A percentile compares a stretch with the other conserved stretches of the same genome.
These are phyloP conservation scores for Dioszegia hungarica DNA, from an alignment of 768 basidiomycete species.

Conservation along the genomic window DNA sequence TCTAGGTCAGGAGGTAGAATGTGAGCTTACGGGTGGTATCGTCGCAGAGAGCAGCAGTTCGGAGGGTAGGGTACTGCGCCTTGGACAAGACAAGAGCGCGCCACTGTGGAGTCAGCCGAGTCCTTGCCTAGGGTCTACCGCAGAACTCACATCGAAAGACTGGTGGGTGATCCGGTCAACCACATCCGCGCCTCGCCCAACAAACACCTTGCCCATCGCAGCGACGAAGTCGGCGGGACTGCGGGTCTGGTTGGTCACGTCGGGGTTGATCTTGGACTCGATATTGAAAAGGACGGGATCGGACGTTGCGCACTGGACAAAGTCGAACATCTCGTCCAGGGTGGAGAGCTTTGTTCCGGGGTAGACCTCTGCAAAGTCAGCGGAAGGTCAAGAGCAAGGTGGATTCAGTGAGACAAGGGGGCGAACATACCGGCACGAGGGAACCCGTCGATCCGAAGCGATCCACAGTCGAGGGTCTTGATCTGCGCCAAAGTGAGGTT, in stretches of 20 bases:
- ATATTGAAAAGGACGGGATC: conserved; percentile 68
- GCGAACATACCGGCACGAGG: conserved; percentile 30
- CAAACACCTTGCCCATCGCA: conserved; percentile 15
- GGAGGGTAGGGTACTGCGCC: conserved; percentile 58
- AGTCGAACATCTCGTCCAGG: conserved; percentile 67
- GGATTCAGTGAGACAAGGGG: too few species aligned
- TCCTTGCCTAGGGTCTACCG: not conserved
- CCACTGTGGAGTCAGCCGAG: conserved; percentile 56
- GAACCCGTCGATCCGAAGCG: conserved; percentile 55
- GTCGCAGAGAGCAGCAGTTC: conserved; percentile 63
- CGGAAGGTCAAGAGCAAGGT: conserved; percentile 52
- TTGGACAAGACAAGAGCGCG: conserved; percentile 59
- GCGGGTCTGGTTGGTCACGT: conserved; percentile 34
- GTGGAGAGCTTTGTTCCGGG: conserved; percentile 69
- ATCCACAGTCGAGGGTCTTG: conserved; percentile 76
- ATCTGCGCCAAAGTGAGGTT: conserved; percentile 64
- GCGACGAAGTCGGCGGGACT: conserved; percentile 38
- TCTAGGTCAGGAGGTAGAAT: not conserved
- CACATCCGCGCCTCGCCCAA: not conserved
- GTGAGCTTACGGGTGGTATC: conserved; percentile 52
- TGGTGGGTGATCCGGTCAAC: conserved; percentile 52
- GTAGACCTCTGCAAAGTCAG: conserved; percentile 58
- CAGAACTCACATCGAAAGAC: conserved; percentile 26
- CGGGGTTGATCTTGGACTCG: conserved; percentile 52
- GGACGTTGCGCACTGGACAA: conserved; percentile 65